These are phyloP conservation scores for Tetratostichococcus sp. DNA, from an alignment of 139 green algal genomes.

Conservation along the genomic window DNA sequence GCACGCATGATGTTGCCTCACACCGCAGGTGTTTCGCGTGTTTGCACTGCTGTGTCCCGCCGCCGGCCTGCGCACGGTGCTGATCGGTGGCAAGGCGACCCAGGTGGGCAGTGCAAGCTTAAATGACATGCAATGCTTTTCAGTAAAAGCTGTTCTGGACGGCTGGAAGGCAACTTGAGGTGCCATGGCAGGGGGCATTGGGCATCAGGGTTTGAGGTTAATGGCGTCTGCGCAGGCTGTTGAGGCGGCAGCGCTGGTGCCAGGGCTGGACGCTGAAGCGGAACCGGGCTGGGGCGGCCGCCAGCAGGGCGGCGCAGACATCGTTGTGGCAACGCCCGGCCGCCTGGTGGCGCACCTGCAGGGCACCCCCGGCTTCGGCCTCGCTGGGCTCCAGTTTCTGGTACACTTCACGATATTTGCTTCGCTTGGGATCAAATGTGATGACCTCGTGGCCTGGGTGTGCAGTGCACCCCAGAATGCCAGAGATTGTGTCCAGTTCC, in stretches of 20 bases:
- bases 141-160: too few species aligned
- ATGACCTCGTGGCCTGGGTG: too few species aligned
- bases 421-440: too few species aligned
- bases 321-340: slow-evolving; percentile 75
- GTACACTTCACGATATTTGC: too few species aligned
- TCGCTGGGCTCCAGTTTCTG: slow-evolving; percentile 62
- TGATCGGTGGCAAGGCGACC: slow-evolving; percentile 43
- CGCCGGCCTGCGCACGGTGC: slow-evolving; percentile 43
- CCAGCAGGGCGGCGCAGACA: slow-evolving; percentile 19
- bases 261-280: neutral
- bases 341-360: slow-evolving; percentile 71
- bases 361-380: slow-evolving; percentile 34
- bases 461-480: too few species aligned
- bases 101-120: slow-evolving; percentile 49
- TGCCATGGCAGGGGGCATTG: too few species aligned
- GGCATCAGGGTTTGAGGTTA: too few species aligned
- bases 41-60: slow-evolving; percentile 48
- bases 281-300: neutral
- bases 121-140: too few species aligned
- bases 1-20: neutral
- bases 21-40: slow-evolving; percentile 64
- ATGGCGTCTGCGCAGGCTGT: slow-evolving; percentile 1
- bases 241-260: slow-evolving; percentile 15
- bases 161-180: too few species aligned
- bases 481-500: too few species aligned